These are phyloP conservation scores for Talaromyces sp. DNA, from an alignment of 2,329 filamentous ascomycete species.

Conservation along the genomic window DNA sequence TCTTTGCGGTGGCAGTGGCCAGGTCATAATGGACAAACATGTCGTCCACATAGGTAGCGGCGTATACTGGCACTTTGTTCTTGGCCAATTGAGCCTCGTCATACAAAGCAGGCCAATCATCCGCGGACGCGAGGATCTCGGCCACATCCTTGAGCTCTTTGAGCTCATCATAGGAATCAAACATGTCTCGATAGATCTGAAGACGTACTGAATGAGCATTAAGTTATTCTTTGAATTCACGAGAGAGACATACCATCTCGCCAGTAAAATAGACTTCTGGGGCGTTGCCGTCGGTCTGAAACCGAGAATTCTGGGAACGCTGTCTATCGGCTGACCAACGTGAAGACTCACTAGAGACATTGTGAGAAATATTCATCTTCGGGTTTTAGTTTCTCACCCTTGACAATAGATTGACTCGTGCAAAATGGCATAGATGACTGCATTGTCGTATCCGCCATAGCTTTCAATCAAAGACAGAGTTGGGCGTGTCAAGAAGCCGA, in stretches of 20 bases:
- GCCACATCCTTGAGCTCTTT: conserved; percentile 63
- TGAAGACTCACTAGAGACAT: conserved; percentile 47
- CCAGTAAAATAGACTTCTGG: conserved; percentile 73
- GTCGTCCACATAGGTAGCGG: conserved; percentile 76
- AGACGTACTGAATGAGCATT: not conserved
- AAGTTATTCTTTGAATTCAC: not conserved
- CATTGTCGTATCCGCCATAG: conserved; percentile 64
- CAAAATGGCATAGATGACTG: conserved; percentile 76
- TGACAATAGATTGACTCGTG: conserved; percentile 87
- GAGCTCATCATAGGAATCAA: conserved; percentile 74
- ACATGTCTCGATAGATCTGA: conserved; percentile 72
- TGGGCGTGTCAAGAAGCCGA: conserved; percentile 68
- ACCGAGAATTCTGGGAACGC: conserved; percentile 33
- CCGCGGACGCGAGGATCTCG: conserved; percentile 61
- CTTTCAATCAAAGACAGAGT: conserved; percentile 65
- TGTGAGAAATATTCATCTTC: conserved; percentile 17
- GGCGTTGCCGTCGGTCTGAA: conserved; percentile 39
- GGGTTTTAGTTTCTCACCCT: conserved; percentile 36
- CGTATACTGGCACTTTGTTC: conserved; percentile 82
- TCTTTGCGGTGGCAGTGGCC: conserved; percentile 65
- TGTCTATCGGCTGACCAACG: conserved; percentile 65
- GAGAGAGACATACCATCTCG: conserved; percentile 60
- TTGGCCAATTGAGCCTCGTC: conserved; percentile 64
- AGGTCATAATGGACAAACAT: conserved; percentile 85
- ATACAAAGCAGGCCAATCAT: conserved; percentile 72